A percentile compares a stretch with the other conserved stretches of the same genome.
phyloP scores from a whole-genome alignment of 805 yeast species.

The Wickerhamiella slavikovae region DNA sequence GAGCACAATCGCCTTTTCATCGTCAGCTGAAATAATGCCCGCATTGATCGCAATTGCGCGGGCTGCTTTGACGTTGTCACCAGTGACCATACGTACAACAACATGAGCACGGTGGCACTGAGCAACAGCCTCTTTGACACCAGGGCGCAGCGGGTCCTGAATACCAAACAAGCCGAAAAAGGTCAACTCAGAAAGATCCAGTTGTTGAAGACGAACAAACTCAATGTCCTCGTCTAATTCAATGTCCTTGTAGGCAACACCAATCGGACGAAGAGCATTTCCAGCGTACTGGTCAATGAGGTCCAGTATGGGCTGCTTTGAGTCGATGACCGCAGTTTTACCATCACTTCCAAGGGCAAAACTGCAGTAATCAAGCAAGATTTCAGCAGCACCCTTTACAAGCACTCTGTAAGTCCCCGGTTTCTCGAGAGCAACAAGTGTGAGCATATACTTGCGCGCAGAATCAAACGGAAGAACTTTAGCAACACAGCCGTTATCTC shows the following conservation, averaged over 20 bases:
- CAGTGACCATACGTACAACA: slow-evolving; percentile 92
- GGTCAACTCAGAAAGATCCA: slow-evolving; percentile 19
- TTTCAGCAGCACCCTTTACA: slow-evolving; percentile 90
- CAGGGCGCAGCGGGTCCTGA: slow-evolving; percentile 82
- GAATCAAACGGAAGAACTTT: slow-evolving; percentile 85
- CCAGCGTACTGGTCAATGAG: slow-evolving; percentile 36
- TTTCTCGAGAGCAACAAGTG: slow-evolving; percentile 33
- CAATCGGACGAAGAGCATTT: slow-evolving; percentile 70
- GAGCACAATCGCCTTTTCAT: slow-evolving; percentile 45
- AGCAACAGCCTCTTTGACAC: slow-evolving; percentile 73
- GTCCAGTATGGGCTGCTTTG: slow-evolving; percentile 8
- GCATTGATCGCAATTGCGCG: slow-evolving; percentile 75
- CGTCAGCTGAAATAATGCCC: slow-evolving; percentile 37
- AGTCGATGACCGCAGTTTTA: slow-evolving; percentile 12
- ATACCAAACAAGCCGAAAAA: slow-evolving; percentile 74
- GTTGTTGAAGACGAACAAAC: slow-evolving; percentile 7
- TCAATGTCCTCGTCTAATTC: slow-evolving; percentile 4
- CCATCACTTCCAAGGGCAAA: neutral
- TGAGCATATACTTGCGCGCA: slow-evolving; percentile 79
- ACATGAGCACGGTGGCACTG: slow-evolving; percentile 86
- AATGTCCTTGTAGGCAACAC: slow-evolving; percentile 63
- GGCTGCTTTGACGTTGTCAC: slow-evolving; percentile 85
- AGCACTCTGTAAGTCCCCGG: slow-evolving; percentile 30
- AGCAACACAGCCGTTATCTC: slow-evolving; percentile 27
- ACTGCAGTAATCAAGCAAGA: slow-evolving; percentile 32